Evolutionary conservation across 1,284 basidiomycete genomes (phyloP).

Genomic region (Sporisorium iseilematis-ciliati): DNA sequence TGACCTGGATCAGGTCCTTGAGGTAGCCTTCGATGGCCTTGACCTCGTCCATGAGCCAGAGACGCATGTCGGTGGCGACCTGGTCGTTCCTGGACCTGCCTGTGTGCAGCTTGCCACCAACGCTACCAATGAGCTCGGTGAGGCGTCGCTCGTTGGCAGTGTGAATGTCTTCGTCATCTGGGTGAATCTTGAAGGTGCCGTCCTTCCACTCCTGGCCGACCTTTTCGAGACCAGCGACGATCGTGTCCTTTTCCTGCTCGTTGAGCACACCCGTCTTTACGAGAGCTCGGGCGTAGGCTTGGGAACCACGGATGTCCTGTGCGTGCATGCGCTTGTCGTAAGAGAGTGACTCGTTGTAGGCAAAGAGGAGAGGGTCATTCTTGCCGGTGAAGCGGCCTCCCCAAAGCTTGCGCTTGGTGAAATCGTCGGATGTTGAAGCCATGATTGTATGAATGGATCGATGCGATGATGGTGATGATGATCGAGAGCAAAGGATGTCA

Average conservation of each 20-base stretch:
- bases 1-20: conserved; percentile 83
- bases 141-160: conserved; percentile 98
- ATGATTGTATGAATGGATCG: conserved; percentile 4
- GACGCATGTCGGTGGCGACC: conserved; percentile 95
- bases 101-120: conserved; percentile 77
- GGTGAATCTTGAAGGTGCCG: conserved; percentile 65
- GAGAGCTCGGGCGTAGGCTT: conserved; percentile 92
- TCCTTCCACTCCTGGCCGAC: conserved; percentile 86
- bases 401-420: conserved; percentile 69
- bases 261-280: conserved; percentile 83
- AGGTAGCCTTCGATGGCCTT: conserved; percentile 79
- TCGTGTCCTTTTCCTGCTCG: conserved; percentile 77
- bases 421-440: conserved; percentile 57
- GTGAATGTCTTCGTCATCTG: conserved; percentile 97
- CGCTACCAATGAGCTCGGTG: conserved; percentile 86
- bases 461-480: neutral
- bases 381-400: conserved; percentile 68
- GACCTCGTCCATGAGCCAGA: conserved; percentile 91
- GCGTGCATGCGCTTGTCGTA: conserved; percentile 95
- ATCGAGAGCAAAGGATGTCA: neutral
- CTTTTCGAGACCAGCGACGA: conserved; percentile 80
- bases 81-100: conserved; percentile 97
- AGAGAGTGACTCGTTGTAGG: conserved; percentile 77
- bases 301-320: conserved; percentile 91
- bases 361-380: conserved; percentile 67